Evolutionary conservation across 164 flowering plant species (phyloP), one percentile per base, ranked within the genome.

Genomic region (Cinnamomum micranthum): DNA sequence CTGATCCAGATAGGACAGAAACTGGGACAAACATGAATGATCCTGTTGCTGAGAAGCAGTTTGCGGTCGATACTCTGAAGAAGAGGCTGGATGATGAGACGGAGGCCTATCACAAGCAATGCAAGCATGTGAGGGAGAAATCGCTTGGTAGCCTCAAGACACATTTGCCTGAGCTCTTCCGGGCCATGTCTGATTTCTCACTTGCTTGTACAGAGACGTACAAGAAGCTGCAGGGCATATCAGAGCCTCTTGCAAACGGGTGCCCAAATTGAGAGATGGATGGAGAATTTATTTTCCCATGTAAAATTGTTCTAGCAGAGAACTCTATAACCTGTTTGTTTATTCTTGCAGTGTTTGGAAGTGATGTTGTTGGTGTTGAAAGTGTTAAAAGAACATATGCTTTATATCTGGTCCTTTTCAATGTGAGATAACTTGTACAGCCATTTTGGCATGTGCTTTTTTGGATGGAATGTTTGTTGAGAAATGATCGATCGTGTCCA

Each of bases 121-220:
- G 97, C 74, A 67, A 84, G 65, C 98, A 91, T 72, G 97, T 88
- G 65, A 85, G 98, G 76, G 97, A 91, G 76, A 92, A 93, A 81
- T 91, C 97, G 1, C 74, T 93, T 28, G 87, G 79, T 2, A 91
- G 80, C 77, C 86, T 93, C 23, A 91, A 86, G 78, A 86, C 80
- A 14, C 87, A 91, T 58, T 80, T 93, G 86, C 95, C 98, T 2
- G 94, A 93, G 81, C 86, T 93, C 13, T 94, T 91, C 74, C 84
- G 92, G 6, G 92, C 93, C 1, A 71, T 93, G 85, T 81, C 88
- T 1, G 94, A 89, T 41, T 90, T 87, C 73, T 27, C 95, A 17
- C 78, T 65, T 71, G 86, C 86, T 2, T 89, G 90, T 77, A 80
- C 81, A 25, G 87, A 88, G 11, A 84, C 83, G 50, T 94, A 91